Evolutionary conservation across 306 rosid genomes (phyloP), one percentile per base, ranked within the genome.

Genomic region (Cucurbita argyrosperma): DNA sequence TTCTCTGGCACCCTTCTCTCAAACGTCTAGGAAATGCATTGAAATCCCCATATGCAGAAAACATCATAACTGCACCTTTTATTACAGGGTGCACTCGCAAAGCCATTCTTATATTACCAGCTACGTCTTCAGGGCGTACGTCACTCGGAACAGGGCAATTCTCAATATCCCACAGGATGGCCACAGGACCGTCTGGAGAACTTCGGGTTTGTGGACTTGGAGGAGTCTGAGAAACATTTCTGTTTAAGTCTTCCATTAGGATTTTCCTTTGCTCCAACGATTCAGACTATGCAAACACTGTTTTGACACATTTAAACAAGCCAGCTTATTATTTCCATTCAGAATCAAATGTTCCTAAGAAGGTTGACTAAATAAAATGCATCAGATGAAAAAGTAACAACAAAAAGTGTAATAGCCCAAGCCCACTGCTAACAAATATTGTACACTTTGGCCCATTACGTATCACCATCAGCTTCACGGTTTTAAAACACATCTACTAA

Each of bases 1-100:
- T 94, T 87, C 97, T 88, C 82, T 91, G 99, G 78, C 99, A 94
- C 56, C 99, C 99, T 81, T 88, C 99, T 19, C 99, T 87, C 51
- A 94, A 86, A 23, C 99, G 83, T 80, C 90, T 83, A 37, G 99
- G 92, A 87, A 94, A 94, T 80, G 90, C 83, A 80, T 89, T 91
- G 81, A 94, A 94, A 82, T 94, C 97, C 35, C 99, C 99, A 79
- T 89, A 94, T 5, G 97, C 97, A 74, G 96, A 85, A 83, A 94
- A 94, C 80, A 75, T 45, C 87, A 81, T 80, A 67, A 94, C 99
- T 46, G 92, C 95, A 80, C 97, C 99, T 82, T 81, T 82, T 71
- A 94, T 94, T 49, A 94, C 72, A 3, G 97, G 99, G 71, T 94
- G 99, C 52, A 91, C 95, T 74, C 77, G 87, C 83, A 94, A 85